Percentiles rank a stretch among this genome's conserved stretches.
Evolutionary conservation across 176 grass and related monocot species (phyloP).

Genomic region (Tuctoria greenei): DNA sequence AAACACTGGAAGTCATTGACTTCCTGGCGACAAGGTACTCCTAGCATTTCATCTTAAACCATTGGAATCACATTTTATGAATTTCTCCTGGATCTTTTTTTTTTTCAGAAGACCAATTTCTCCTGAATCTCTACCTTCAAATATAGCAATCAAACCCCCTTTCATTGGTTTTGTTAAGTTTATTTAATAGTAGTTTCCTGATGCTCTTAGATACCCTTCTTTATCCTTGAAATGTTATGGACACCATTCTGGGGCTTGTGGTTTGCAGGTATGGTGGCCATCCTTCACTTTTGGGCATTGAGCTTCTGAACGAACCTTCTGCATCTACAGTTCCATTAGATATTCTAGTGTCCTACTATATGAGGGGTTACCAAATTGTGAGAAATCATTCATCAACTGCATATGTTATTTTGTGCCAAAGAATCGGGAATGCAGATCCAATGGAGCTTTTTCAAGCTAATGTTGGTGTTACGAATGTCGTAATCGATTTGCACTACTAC

Average conservation of each 20-base stretch:
- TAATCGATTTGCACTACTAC: slow-evolving; percentile 83
- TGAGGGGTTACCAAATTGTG: slow-evolving; percentile 71
- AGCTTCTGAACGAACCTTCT: slow-evolving; percentile 83
- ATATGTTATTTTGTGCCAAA: slow-evolving; percentile 77
- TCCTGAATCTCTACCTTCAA: background rate
- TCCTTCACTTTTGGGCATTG: slow-evolving; percentile 69
- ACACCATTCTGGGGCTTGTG: background rate
- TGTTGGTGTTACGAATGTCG: slow-evolving; percentile 60
- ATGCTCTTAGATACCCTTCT: background rate
- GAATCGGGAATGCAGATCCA: slow-evolving; percentile 72
- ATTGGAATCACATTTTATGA: background rate
- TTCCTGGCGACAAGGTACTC: slow-evolving; percentile 66
- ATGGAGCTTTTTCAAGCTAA: slow-evolving; percentile 65
- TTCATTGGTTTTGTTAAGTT: background rate
- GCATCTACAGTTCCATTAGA: slow-evolving; percentile 55
- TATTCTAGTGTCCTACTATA: slow-evolving; percentile 61
- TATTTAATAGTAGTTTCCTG: background rate
- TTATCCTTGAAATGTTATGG: background rate
- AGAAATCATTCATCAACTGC: slow-evolving; percentile 64
- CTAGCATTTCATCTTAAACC: background rate
- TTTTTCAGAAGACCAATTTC: too few relatives aligned
- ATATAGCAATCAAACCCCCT: background rate
- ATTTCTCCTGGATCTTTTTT: background rate
- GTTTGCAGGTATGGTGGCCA: slow-evolving; percentile 60
- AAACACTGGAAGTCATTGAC: slow-evolving; percentile 66